A percentile compares a stretch with the other conserved stretches of the same genome.
These are phyloP conservation scores for Blechomonas ayalai DNA, from an alignment of 208 protist species.

Conservation along the genomic window DNA sequence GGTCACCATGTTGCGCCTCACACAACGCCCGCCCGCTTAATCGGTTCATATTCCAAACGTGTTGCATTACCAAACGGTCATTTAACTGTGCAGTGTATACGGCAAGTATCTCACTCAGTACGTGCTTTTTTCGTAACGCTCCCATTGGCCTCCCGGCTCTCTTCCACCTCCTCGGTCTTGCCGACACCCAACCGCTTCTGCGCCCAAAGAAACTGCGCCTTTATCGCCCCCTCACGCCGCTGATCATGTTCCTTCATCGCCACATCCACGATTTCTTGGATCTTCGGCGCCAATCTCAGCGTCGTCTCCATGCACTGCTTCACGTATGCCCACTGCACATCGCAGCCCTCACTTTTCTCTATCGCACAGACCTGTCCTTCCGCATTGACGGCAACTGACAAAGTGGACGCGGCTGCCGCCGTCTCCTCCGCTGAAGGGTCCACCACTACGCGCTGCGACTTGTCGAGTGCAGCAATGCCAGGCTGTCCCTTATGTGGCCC, in stretches of 20 bases:
- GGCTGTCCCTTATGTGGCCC: neutral
- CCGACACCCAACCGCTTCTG: constrained; percentile 62
- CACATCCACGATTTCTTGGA: constrained; percentile 45
- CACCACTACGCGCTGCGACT: constrained; percentile 33
- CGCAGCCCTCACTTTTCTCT: constrained; percentile 63
- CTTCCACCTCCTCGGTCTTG: constrained; percentile 7
- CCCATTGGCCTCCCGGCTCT: constrained; percentile 1
- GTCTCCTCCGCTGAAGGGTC: constrained; percentile 69
- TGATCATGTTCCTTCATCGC: constrained; percentile 63
- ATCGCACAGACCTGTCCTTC: constrained; percentile 80
- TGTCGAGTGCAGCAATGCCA: neutral
- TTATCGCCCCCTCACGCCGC: constrained; percentile 37
- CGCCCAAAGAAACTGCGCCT: constrained; percentile 83
- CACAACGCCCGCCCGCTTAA: no score
- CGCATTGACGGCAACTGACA: constrained; percentile 73
- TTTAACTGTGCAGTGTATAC: no score
- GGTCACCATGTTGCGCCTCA: no score
- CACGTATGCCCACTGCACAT: constrained; percentile 37
- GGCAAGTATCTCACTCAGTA: no score
- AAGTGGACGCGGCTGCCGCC: constrained; percentile 44
- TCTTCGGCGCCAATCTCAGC: constrained; percentile 20
- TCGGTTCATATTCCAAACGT: no score
- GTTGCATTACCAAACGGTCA: no score
- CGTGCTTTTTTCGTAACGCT: constrained; percentile 11
- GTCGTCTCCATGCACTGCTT: constrained; percentile 47